Base-by-base conservation (phyloP, 768 basidiomycete genomes). In the Hygrophorus russula region DNA sequence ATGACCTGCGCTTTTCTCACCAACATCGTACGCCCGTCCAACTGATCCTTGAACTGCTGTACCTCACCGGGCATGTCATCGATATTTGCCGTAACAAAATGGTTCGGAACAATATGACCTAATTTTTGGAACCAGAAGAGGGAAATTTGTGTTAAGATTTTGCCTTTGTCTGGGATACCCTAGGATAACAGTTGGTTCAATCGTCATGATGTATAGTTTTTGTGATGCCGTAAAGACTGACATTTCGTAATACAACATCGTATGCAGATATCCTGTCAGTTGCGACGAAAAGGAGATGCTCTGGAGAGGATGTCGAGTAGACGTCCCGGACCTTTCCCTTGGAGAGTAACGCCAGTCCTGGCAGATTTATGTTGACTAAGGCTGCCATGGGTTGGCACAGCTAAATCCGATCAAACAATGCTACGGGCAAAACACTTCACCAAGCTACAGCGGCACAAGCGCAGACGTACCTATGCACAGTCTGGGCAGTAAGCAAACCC, bases 301-400 rank as follows among this genome's bases (percentile, higher is more conserved):
- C 71, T 15, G 74, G 70, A 5, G 77, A 78, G 4, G 82, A 79
- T 11, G 78, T 81, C 28, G 74, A 54, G 64, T 99, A 98, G 56
- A 99, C 82, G 61, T 98, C 94, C 45, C 96, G 79, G 17, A 99
- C 96, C 73, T 99, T 99, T 46, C 96, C 96, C 58, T 73, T 78
- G 1, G 90, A 91, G 27, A 97, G 46, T 2, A 97, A 66, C 17
- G 65, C 73, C 40, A 96, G 70, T 18, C 58, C 67, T 14, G 76
- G 74, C 4, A 86, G 64, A 53, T 81, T 53, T 4, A 79, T 76
- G 39, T 71, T 60, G 33, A 73, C 70, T 20, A 82, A 58, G 6
- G 75, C 66, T 32, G 53, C 24, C 56, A 55, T 57, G 3, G 44
- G 14, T 14, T 18, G n/a, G n/a, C n/a, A n/a, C n/a, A n/a, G n/a